phyloP scores from a whole-genome alignment of 2,329 filamentous ascomycete genomes.

The Aspergillus pseudonomiae region DNA sequence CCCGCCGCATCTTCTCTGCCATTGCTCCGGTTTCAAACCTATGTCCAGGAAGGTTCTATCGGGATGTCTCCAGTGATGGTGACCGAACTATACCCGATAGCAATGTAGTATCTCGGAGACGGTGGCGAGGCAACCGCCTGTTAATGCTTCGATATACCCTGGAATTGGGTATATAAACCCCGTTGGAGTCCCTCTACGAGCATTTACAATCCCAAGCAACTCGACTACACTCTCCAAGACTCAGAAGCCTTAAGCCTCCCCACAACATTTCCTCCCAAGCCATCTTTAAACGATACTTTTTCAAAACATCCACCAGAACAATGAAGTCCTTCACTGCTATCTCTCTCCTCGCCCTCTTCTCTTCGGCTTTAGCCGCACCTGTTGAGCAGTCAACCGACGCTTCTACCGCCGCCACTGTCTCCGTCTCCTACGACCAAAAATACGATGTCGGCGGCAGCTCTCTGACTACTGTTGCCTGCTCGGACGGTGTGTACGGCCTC shows the following conservation, averaged over 20 bases:
- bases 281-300: neutral
- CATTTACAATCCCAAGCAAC: neutral
- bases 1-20: neutral
- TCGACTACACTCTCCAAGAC: neutral
- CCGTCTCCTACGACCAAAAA: conserved; percentile 71
- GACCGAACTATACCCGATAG: neutral
- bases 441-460: conserved; percentile 66
- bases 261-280: neutral
- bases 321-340: conserved; percentile 32
- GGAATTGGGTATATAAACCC: conserved; percentile 7
- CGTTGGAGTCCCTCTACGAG: neutral
- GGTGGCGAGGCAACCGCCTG: neutral
- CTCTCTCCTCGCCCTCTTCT: conserved; percentile 28
- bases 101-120: neutral
- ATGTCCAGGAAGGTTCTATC: neutral
- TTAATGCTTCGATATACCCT: neutral
- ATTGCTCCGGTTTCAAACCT: conserved; percentile 5
- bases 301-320: conserved; percentile 8
- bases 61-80: neutral
- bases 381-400: conserved; percentile 10
- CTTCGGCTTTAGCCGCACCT: conserved; percentile 27
- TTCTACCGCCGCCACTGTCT: conserved; percentile 24
- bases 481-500: conserved; percentile 41
- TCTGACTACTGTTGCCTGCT: conserved; percentile 55
- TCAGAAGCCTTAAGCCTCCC: neutral